These are phyloP conservation scores for Letharia lupina DNA, from an alignment of 495 filamentous ascomycete species.

Conservation along the genomic window DNA sequence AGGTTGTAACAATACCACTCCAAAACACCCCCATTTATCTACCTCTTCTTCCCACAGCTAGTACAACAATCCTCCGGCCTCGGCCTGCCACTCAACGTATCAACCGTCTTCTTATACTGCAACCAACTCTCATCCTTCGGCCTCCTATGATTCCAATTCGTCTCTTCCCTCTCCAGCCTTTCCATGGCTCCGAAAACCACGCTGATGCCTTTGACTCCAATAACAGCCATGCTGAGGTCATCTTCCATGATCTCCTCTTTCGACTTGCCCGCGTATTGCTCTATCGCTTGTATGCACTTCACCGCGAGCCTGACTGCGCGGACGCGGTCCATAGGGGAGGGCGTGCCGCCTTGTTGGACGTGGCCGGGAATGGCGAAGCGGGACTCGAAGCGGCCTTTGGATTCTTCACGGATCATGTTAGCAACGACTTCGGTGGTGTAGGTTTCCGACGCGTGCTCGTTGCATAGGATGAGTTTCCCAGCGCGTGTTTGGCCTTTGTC, in stretches of 20 bases:
- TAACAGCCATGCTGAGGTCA: conserved; percentile 64
- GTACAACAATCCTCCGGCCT: conserved; percentile 25
- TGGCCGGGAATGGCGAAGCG: conserved; percentile 89
- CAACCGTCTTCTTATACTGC: conserved; percentile 67
- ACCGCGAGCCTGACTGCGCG: conserved; percentile 87
- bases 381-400: conserved; percentile 86
- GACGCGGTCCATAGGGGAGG: conserved; percentile 91
- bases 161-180: conserved; percentile 70
- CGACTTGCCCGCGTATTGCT: conserved; percentile 60
- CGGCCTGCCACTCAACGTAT: conserved; percentile 71
- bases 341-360: conserved; percentile 92
- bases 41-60: conserved; percentile 19
- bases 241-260: conserved; percentile 61
- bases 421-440: conserved; percentile 91
- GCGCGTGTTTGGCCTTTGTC: conserved; percentile 87
- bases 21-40: not conserved
- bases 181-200: conserved; percentile 80
- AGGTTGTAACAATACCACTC: not conserved
- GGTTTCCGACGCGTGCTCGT: conserved; percentile 81
- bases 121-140: conserved; percentile 86
- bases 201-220: conserved; percentile 83
- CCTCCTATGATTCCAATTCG: conserved; percentile 84
- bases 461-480: conserved; percentile 88
- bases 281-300: conserved; percentile 81
- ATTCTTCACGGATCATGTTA: conserved; percentile 90